phyloP scores from a whole-genome alignment of 768 basidiomycete species.

The Myochromella boudieri region DNA sequence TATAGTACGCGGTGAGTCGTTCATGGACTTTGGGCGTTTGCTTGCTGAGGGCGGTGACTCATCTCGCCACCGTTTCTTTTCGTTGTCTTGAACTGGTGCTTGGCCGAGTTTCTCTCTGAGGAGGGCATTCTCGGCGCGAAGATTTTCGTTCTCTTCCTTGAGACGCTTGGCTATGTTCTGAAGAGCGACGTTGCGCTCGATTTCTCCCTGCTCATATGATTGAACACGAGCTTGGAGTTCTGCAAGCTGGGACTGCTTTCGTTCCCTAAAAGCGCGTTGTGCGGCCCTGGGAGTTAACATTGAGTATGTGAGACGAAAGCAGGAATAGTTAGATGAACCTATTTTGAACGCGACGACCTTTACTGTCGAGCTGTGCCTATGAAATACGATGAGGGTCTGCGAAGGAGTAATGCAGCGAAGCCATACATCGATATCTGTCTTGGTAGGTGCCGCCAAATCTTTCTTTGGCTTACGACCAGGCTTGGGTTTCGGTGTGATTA shows the following conservation, averaged over 20 bases:
- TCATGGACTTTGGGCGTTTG: slow-evolving; percentile 30
- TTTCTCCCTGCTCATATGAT: slow-evolving; percentile 87
- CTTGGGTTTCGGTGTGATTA: slow-evolving; percentile 83
- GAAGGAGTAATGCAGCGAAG: not conserved
- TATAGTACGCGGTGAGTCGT: slow-evolving; percentile 32
- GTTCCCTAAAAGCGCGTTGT: slow-evolving; percentile 86
- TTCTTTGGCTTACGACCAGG: slow-evolving; percentile 89
- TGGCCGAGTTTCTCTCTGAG: slow-evolving; percentile 53
- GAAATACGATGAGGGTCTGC: slow-evolving; percentile 8
- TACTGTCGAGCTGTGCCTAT: slow-evolving; percentile 42
- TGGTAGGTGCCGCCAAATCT: slow-evolving; percentile 39
- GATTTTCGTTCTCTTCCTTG: slow-evolving; percentile 82
- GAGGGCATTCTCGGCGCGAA: slow-evolving; percentile 64
- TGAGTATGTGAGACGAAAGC: no score
- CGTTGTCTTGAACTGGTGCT: slow-evolving; percentile 29
- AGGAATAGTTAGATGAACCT: slow-evolving; percentile 42
- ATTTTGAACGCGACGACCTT: slow-evolving; percentile 76
- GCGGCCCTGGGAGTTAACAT: slow-evolving; percentile 56
- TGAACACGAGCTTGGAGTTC: slow-evolving; percentile 85
- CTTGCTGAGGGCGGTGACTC: slow-evolving; percentile 40
- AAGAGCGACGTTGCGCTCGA: slow-evolving; percentile 82
- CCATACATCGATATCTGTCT: slow-evolving; percentile 49
- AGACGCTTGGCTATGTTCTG: slow-evolving; percentile 81
- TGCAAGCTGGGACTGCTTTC: slow-evolving; percentile 85
- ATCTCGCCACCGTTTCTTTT: slow-evolving; percentile 62